A percentile compares a stretch with the other conserved stretches of the same genome.
phyloP scores from a whole-genome alignment of 106 monocot species.

The Agapanthus africanus region DNA sequence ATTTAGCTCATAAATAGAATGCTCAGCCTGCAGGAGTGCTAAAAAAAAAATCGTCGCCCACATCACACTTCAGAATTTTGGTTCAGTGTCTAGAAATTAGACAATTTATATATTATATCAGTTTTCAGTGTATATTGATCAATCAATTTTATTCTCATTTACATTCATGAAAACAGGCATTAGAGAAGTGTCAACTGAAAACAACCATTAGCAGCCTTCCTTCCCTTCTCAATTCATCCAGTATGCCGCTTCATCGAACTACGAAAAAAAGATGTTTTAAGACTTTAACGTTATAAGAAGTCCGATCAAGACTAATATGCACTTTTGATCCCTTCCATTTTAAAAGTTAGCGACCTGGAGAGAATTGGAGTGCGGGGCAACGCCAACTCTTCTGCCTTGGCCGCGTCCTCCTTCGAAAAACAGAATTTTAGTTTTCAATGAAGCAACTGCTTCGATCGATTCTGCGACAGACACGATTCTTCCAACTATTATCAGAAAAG shows the following conservation, averaged over 20 bases:
- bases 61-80: too few species aligned
- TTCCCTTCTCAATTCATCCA: slow-evolving; percentile 60
- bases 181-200: slow-evolving; percentile 78
- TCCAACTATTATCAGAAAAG: slow-evolving; percentile 49
- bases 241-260: slow-evolving; percentile 10
- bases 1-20: too few species aligned
- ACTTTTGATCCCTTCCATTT: neutral
- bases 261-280: neutral
- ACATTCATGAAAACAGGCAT: slow-evolving; percentile 29
- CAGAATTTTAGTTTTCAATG: slow-evolving; percentile 69
- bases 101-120: neutral
- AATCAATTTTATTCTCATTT: too few species aligned
- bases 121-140: too few species aligned
- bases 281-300: neutral
- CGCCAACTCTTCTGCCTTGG: slow-evolving; percentile 78
- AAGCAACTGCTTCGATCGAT: slow-evolving; percentile 84
- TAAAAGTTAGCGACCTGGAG: slow-evolving; percentile 71
- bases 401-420: slow-evolving; percentile 52
- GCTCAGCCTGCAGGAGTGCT: too few species aligned
- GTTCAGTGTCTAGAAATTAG: too few species aligned
- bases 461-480: slow-evolving; percentile 65
- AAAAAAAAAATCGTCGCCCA: too few species aligned
- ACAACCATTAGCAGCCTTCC: slow-evolving; percentile 49
- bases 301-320: neutral
- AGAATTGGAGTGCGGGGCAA: slow-evolving; percentile 78